Base-by-base conservation (phyloP, 768 basidiomycete species). In the Rickenella mellea region DNA sequence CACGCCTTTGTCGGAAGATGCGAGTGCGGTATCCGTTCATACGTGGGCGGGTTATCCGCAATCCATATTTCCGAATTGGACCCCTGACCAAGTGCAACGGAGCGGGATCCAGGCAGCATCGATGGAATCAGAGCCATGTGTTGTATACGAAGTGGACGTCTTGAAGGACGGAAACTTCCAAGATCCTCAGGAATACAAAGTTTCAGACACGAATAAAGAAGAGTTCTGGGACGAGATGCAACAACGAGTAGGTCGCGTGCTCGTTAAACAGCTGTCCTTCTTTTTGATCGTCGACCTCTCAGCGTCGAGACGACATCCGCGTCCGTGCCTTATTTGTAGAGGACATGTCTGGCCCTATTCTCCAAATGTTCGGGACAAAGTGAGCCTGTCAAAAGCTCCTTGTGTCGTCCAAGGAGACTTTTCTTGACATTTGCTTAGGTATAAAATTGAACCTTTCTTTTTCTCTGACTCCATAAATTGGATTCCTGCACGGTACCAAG, bases 401-500 rank as follows among this genome's bases (percentile, higher is more conserved):
- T 9, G 15, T 7, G 11, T 25, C 29, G 17, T 15, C 36, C 2
- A 33, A 17, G 21, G 10, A 10, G 11, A 19, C 39, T 21, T 19
- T 15, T 22, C 38, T 44, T 28, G 45, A 24, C 29, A 44, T 27
- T 26, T 9, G 11, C 22, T 5, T 30, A 70, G 77, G 52, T 76
- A 73, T 42, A 62, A 63, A 31, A 62, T 80, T 43, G 78, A 80
- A 47, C 78, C 78, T 0, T 79, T 80, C 55, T 80, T 74, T 51
- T 80, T 78, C 53, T 74, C 76, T 0, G 78, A 76, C 1, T 73
- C 76, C 2, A 53, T 76, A 2, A 78, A 75, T 45, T 79, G 77
- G 78, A 83, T 80, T 47, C 80, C 80, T 2, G 75, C 76, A 1
- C 70, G 78, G 41, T 83, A 73, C 40, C 71, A 78, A 47, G 78